Evolutionary conservation across 208 protist genomes (phyloP).

Genomic region (Trypanosoma brucei): DNA sequence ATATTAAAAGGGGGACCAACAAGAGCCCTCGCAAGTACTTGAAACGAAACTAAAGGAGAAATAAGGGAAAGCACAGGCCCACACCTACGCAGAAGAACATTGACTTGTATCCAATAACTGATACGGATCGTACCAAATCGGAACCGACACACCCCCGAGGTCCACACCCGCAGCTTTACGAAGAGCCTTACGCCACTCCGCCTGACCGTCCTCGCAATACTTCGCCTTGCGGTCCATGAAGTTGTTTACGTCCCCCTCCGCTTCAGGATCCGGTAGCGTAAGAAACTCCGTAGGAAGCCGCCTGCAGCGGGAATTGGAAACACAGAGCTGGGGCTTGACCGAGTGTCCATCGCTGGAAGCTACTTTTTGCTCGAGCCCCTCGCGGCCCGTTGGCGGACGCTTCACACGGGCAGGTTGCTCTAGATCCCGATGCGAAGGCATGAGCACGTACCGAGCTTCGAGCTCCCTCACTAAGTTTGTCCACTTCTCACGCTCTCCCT

Average conservation of each 20-base stretch:
- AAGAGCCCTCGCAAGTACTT: too few species aligned
- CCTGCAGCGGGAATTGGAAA: conserved; percentile 49
- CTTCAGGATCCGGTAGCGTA: background rate
- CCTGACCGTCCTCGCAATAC: conserved; percentile 35
- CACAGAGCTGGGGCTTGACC: conserved; percentile 34
- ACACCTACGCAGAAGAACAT: background rate
- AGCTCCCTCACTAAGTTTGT: conserved; percentile 44
- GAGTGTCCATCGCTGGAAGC: too few species aligned
- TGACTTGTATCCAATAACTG: conserved; percentile 52
- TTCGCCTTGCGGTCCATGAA: background rate
- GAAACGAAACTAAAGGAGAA: conserved; percentile 2
- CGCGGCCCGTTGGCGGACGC: conserved; percentile 25
- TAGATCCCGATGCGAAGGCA: conserved; percentile 22
- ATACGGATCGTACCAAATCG: conserved; percentile 76
- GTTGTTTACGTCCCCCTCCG: background rate
- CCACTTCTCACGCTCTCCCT: conserved; percentile 43
- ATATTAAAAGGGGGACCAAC: too few species aligned
- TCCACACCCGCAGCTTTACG: conserved; percentile 11
- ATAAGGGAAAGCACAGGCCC: background rate
- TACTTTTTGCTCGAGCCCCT: background rate
- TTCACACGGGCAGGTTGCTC: conserved; percentile 23
- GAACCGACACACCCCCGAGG: conserved; percentile 29
- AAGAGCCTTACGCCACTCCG: conserved; percentile 37
- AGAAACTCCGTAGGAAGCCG: conserved; percentile 51
- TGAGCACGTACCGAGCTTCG: conserved; percentile 70